Evolutionary conservation across 1,284 basidiomycete species (phyloP).

Genomic region (Rhodotorula sp.): DNA sequence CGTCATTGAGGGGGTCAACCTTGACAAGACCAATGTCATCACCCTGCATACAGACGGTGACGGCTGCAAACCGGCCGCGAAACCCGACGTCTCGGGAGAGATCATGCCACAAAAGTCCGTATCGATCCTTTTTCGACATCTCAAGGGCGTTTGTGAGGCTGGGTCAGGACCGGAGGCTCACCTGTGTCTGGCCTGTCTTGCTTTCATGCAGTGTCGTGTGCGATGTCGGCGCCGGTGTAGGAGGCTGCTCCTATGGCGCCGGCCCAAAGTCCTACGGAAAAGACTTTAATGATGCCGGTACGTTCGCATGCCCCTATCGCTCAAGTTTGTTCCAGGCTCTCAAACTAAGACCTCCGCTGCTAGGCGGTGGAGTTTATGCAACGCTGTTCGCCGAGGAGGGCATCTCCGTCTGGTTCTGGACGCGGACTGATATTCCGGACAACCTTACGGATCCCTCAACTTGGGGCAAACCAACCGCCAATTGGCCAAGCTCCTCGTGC

Average conservation of each 20-base stretch:
- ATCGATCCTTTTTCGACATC: no score
- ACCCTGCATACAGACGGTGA: slow-evolving; percentile 14
- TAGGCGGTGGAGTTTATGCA: not conserved
- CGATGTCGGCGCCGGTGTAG: slow-evolving; percentile 12
- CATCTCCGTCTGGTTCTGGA: not conserved
- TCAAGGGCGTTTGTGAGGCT: no score
- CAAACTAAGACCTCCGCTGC: not conserved
- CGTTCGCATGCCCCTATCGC: not conserved
- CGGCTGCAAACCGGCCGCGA: slow-evolving; percentile 7
- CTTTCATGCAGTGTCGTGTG: slow-evolving; percentile 8
- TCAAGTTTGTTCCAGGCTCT: no score
- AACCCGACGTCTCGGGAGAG: slow-evolving; percentile 1
- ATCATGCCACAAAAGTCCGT: not conserved
- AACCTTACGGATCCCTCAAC: slow-evolving; percentile 5
- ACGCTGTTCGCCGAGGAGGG: not conserved
- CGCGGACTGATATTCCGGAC: slow-evolving; percentile 2
- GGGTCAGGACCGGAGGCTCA: not conserved
- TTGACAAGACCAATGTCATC: slow-evolving; percentile 11
- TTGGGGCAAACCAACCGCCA: slow-evolving; percentile 20
- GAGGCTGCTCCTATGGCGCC: slow-evolving; percentile 14
- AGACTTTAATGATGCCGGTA: slow-evolving; percentile 14
- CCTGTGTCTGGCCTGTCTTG: not conserved
- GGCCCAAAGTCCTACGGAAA: slow-evolving; percentile 7
- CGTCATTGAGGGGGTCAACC: slow-evolving; percentile 19
- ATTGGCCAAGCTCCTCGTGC: slow-evolving; percentile 8